Base-by-base conservation (phyloP, 306 rosid genomes). In the Erythrophleum fordii region DNA sequence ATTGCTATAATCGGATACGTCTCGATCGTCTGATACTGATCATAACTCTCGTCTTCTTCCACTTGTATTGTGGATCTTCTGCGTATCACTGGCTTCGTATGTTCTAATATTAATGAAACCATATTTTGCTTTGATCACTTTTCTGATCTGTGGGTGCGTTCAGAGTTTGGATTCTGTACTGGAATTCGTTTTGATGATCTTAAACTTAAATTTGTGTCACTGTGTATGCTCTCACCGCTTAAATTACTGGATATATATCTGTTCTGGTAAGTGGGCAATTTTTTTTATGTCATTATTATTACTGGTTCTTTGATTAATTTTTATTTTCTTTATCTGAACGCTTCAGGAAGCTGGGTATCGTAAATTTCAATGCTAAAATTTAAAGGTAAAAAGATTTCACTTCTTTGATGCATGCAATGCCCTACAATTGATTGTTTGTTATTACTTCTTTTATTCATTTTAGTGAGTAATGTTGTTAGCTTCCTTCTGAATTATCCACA, bases 1-100 rank as follows among this genome's bases (percentile, higher is more conserved):
- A 78, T 79, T 75, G 59, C 77, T 78, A 64, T 62, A 68, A 86
- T 86, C 91, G 44, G 91, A 91, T 89, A 79, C 52, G 87, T 87
- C 51, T 86, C 83, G 82, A 87, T 89, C 81, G 37, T 87, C 51
- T 6, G 48, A 23, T 68, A 70, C 81, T 65, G 85, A 76, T 75
- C 82, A 62, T 37, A 70, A 12, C 23, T 79, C 72, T 31, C 23
- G 4, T 69, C 80, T 81, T 87, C 65, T 68, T 67, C 39, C 76
- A 73, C 80, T 18, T 73, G 62, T 85, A 28, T 88, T 78, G 73
- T 77, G 84, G 87, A 90, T 90, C 90, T 89, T 89, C 62, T 75
- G 46, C 25, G 42, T 65, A 69, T 60, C 73, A 79, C 17, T 31
- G n/a, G n/a, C n/a, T n/a, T n/a, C n/a, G n/a, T n/a, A 58, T 25